These are phyloP conservation scores for Xylaria scruposa DNA, from an alignment of 495 filamentous ascomycete genomes.

Conservation along the genomic window DNA sequence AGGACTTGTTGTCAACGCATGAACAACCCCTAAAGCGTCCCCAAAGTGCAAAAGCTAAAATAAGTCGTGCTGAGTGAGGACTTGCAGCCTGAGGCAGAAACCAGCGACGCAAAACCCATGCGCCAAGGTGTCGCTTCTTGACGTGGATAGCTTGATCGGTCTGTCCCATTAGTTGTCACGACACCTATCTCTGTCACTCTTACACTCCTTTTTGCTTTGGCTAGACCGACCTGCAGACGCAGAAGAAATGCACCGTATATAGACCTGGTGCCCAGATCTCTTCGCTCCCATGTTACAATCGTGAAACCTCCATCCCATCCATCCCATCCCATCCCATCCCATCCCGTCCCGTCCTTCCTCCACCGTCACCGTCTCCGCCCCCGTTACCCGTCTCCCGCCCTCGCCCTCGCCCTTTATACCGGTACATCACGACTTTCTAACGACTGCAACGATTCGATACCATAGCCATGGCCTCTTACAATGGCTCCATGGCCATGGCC, in stretches of 20 bases:
- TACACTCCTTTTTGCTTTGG: conserved; percentile 10
- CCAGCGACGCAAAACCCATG: conserved; percentile 17
- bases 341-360: conserved; percentile 27
- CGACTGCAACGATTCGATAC: background rate
- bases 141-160: conserved; percentile 10
- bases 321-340: conserved; percentile 22
- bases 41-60: too few relatives aligned
- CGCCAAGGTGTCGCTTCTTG: conserved; percentile 22
- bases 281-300: conserved; percentile 37
- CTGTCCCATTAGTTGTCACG: conserved; percentile 3
- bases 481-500: conserved; percentile 47
- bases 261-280: conserved; percentile 35
- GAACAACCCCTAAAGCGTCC: too few relatives aligned
- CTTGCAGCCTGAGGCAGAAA: background rate
- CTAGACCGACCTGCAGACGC: conserved; percentile 9
- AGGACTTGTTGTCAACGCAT: background rate
- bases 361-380: conserved; percentile 26
- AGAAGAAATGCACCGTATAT: conserved; percentile 38
- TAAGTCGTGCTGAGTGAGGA: background rate
- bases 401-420: background rate
- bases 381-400: conserved; percentile 9
- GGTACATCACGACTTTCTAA: conserved; percentile 9
- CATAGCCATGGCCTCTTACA: conserved; percentile 52
- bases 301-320: conserved; percentile 32
- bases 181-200: background rate